phyloP scores from a whole-genome alignment of 257 asterid genomes.

The Gentiana straminea region DNA sequence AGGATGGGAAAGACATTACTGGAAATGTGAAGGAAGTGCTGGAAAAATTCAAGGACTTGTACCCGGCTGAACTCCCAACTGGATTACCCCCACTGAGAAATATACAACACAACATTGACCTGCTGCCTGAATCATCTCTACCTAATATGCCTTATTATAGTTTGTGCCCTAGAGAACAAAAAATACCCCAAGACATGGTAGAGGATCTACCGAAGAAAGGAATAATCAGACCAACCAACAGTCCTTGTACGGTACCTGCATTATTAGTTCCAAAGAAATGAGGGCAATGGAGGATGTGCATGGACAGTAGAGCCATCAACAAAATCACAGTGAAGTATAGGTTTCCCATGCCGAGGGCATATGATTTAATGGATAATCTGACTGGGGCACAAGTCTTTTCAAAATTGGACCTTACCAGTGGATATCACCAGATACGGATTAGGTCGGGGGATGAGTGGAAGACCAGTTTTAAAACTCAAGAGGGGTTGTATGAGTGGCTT shows the following conservation, averaged over 20 bases:
- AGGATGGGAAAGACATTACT: too few species aligned
- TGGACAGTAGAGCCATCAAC: too few species aligned
- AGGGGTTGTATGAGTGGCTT: neutral
- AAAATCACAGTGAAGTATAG: too few species aligned
- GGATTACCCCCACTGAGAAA: neutral
- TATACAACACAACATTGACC: constrained; percentile 1
- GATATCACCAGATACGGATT: constrained; percentile 1
- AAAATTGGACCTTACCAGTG: neutral
- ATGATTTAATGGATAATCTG: neutral
- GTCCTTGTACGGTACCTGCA: too few species aligned
- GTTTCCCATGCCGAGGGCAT: neutral
- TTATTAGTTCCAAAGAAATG: neutral
- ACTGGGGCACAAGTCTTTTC: neutral
- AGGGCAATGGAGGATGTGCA: neutral
- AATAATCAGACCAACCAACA: too few species aligned
- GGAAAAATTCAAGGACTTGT: neutral
- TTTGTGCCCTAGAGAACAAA: neutral
- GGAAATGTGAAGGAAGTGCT: neutral
- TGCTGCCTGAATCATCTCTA: neutral
- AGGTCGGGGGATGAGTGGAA: constrained; percentile 3
- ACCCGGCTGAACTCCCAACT: neutral
- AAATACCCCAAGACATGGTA: neutral
- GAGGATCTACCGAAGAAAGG: neutral
- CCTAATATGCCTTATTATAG: neutral
- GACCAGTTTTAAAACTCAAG: neutral